Percentiles rank a stretch among this genome's conserved stretches.
Conservation (phyloP, 257 asterid species). For the Galeopsis tetrahit region DNA sequence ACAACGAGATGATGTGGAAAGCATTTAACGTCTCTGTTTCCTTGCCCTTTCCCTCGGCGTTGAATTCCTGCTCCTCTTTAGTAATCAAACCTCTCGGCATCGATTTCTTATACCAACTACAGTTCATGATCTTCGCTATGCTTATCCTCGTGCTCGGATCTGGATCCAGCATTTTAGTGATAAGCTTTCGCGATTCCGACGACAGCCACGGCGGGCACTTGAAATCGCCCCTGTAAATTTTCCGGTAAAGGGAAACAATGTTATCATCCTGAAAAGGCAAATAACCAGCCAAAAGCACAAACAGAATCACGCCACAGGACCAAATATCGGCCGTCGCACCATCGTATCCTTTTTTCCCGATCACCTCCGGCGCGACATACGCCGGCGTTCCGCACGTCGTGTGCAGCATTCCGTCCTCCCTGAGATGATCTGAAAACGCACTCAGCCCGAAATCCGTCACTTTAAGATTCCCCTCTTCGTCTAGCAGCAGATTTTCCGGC, state of each 20-base stretch:
- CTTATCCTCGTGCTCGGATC: conserved; percentile 48
- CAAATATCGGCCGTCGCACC: conserved; percentile 53
- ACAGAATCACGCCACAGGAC: conserved; percentile 59
- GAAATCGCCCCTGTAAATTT: conserved; percentile 57
- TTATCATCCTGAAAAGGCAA: conserved; percentile 54
- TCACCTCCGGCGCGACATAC: conserved; percentile 51
- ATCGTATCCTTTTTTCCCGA: conserved; percentile 45
- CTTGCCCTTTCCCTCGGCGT: conserved; percentile 29
- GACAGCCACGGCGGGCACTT: conserved; percentile 58
- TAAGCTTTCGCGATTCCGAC: conserved; percentile 39
- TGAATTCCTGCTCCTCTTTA: conserved; percentile 33
- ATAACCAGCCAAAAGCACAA: conserved; percentile 44
- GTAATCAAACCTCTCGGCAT: neutral
- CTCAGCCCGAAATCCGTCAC: conserved; percentile 48
- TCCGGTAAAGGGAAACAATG: conserved; percentile 42
- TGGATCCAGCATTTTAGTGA: conserved; percentile 52
- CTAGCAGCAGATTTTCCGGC: conserved; percentile 46
- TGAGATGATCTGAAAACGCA: conserved; percentile 42
- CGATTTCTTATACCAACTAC: conserved; percentile 43
- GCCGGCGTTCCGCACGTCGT: conserved; percentile 52
- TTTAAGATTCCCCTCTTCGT: conserved; percentile 45
- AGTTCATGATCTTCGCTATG: conserved; percentile 43
- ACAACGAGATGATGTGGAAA: conserved; percentile 55
- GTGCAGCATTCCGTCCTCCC: conserved; percentile 48
- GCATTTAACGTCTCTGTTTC: conserved; percentile 50